phyloP scores from a whole-genome alignment of 148 eudicot species.

The Oxyria digyna region DNA sequence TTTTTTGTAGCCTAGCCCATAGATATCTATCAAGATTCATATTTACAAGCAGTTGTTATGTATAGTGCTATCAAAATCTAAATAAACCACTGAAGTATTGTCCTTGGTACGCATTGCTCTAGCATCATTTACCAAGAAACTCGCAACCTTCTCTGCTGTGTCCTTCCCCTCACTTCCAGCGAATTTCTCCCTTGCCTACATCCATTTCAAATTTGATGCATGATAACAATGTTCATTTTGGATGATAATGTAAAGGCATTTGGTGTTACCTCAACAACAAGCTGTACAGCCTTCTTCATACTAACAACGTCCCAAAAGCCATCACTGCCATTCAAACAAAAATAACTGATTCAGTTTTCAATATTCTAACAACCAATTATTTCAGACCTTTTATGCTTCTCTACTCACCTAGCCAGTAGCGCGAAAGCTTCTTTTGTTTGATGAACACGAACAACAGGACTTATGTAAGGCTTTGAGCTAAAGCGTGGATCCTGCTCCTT shows the following conservation, averaged over 20 bases:
- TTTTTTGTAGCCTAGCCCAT: too few relatives aligned
- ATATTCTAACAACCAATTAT: background rate
- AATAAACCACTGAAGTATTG: slow-evolving; percentile 73
- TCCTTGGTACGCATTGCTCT: slow-evolving; percentile 82
- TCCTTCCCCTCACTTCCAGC: slow-evolving; percentile 20
- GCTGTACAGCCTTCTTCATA: slow-evolving; percentile 68
- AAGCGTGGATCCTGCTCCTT: slow-evolving; percentile 91
- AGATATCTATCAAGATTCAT: too few relatives aligned
- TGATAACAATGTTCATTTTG: background rate
- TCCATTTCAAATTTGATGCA: background rate
- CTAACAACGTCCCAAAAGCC: slow-evolving; percentile 97
- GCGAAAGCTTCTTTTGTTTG: slow-evolving; percentile 56
- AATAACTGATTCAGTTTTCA: background rate
- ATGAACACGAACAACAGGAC: slow-evolving; percentile 52
- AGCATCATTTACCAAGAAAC: slow-evolving; percentile 62
- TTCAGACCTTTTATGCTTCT: background rate
- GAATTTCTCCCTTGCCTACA: slow-evolving; percentile 57
- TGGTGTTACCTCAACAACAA: slow-evolving; percentile 54
- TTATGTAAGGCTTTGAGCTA: slow-evolving; percentile 75
- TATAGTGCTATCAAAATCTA: slow-evolving; percentile 51
- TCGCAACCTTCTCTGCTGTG: slow-evolving; percentile 61
- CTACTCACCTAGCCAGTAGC: slow-evolving; percentile 63
- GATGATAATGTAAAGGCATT: background rate
- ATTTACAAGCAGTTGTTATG: slow-evolving; percentile 39
- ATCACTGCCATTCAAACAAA: slow-evolving; percentile 42